Conservation (phyloP, 768 basidiomycete genomes). For the Auriscalpium orientale region DNA sequence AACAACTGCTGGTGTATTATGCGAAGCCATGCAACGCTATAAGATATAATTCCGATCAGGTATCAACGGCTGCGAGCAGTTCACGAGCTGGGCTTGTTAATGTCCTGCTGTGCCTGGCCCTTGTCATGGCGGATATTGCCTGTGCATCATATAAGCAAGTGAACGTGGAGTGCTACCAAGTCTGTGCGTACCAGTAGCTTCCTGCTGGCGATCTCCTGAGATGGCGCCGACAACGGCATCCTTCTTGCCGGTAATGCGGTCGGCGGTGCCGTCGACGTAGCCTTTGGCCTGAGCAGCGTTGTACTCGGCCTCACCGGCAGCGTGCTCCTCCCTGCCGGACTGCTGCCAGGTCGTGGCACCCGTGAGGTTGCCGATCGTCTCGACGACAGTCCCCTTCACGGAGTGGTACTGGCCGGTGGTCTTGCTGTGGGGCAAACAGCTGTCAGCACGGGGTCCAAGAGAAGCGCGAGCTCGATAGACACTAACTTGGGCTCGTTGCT, state of each 20-base stretch:
- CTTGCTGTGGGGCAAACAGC: conserved; percentile 19
- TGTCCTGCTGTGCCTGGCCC: conserved; percentile 44
- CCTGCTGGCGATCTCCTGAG: conserved; percentile 46
- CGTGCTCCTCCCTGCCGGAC: conserved; percentile 44
- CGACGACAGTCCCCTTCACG: conserved; percentile 30
- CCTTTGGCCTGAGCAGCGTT: conserved; percentile 41
- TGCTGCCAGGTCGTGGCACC: conserved; percentile 36
- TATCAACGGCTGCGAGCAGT: not conserved
- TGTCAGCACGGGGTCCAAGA: not conserved
- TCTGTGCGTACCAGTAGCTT: conserved; percentile 33
- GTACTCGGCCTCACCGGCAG: conserved; percentile 38
- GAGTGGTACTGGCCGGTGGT: conserved; percentile 33
- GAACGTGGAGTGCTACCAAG: not conserved
- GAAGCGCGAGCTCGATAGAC: not conserved
- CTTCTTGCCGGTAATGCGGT: conserved; percentile 41
- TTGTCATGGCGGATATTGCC: conserved; percentile 50
- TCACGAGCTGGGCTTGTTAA: conserved; percentile 27
- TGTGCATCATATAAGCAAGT: conserved; percentile 10
- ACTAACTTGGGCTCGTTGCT: conserved; percentile 8
- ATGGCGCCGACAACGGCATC: conserved; percentile 49
- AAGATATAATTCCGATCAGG: too few species aligned
- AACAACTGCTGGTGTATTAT: too few species aligned
- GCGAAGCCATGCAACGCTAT: too few species aligned
- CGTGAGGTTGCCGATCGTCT: conserved; percentile 35
- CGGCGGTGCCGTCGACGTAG: conserved; percentile 40